phyloP scores from a whole-genome alignment of 495 filamentous ascomycete genomes.

The Penicillium cosmopolitanum region DNA sequence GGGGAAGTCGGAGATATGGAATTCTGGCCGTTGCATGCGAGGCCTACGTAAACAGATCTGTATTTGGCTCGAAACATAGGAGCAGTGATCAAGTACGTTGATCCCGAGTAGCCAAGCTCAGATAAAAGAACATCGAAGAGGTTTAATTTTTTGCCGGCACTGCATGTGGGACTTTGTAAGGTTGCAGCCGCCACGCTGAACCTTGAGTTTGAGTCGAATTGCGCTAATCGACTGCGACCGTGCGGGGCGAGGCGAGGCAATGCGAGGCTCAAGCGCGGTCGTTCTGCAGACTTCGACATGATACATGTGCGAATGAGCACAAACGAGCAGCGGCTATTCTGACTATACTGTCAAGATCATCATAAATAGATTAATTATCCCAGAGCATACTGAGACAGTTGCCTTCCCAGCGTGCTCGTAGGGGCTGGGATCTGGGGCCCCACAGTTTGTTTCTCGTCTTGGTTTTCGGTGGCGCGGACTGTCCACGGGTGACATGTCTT shows the following conservation, averaged over 20 bases:
- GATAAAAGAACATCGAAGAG: background rate
- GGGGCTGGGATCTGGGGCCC: background rate
- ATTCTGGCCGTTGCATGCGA: background rate
- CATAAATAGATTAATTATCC: background rate
- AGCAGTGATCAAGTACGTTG: background rate
- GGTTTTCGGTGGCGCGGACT: background rate
- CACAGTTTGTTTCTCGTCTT: background rate
- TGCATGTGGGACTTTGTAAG: slow-evolving; percentile 1
- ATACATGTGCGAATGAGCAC: no score
- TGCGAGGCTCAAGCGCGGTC: slow-evolving; percentile 1
- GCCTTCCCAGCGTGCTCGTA: background rate
- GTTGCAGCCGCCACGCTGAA: slow-evolving; percentile 1
- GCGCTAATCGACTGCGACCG: background rate
- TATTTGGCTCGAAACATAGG: background rate
- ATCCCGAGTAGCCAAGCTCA: background rate
- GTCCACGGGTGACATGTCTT: background rate
- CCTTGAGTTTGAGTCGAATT: background rate
- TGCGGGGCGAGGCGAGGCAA: background rate
- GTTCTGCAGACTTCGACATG: no score
- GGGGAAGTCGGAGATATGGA: background rate
- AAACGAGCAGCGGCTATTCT: background rate
- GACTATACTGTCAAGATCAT: background rate
- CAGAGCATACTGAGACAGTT: background rate
- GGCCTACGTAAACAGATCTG: background rate
- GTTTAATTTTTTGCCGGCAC: background rate